Percentiles rank a stretch among this genome's conserved stretches.
Conservation (phyloP, 2,329 filamentous ascomycete genomes). For the Colletotrichum salicis region DNA sequence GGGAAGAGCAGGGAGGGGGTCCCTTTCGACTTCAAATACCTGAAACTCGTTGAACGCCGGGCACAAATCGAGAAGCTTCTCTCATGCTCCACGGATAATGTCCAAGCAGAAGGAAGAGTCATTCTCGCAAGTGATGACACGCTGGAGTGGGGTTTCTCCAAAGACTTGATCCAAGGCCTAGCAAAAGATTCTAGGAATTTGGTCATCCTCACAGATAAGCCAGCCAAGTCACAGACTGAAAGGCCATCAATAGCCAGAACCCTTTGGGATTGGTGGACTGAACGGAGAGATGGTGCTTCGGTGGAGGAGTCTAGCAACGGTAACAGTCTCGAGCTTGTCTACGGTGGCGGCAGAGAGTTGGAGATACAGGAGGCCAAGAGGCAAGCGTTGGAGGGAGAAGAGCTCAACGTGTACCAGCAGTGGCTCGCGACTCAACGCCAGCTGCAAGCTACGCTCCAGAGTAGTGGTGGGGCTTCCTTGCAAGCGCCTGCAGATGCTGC, state of each 20-base stretch:
- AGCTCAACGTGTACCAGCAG: conserved; percentile 87
- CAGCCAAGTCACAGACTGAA: conserved; percentile 56
- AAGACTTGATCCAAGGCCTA: conserved; percentile 78
- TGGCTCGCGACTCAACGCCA: conserved; percentile 91
- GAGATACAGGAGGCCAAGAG: conserved; percentile 70
- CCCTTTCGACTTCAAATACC: conserved; percentile 89
- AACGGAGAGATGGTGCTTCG: conserved; percentile 71
- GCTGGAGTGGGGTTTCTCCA: conserved; percentile 95
- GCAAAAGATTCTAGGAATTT: conserved; percentile 83
- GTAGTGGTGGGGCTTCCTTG: conserved; percentile 72
- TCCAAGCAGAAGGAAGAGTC: conserved; percentile 68
- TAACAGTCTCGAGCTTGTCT: conserved; percentile 73
- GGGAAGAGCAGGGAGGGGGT: conserved; percentile 67
- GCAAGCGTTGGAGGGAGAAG: conserved; percentile 76
- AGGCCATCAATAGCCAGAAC: conserved; percentile 74
- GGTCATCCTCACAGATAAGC: conserved; percentile 85
- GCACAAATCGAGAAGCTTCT: conserved; percentile 80
- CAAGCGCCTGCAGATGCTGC: conserved; percentile 78
- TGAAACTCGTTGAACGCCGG: conserved; percentile 84
- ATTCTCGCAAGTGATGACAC: conserved; percentile 92
- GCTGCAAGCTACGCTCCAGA: conserved; percentile 82
- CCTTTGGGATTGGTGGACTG: conserved; percentile 84
- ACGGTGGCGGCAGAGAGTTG: conserved; percentile 71
- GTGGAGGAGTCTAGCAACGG: conserved; percentile 64
- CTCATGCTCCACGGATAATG: conserved; percentile 56